A percentile compares a stretch with the other conserved stretches of the same genome.
Conservation (phyloP, 441 rosid genomes). For the Croton laevigatus region DNA sequence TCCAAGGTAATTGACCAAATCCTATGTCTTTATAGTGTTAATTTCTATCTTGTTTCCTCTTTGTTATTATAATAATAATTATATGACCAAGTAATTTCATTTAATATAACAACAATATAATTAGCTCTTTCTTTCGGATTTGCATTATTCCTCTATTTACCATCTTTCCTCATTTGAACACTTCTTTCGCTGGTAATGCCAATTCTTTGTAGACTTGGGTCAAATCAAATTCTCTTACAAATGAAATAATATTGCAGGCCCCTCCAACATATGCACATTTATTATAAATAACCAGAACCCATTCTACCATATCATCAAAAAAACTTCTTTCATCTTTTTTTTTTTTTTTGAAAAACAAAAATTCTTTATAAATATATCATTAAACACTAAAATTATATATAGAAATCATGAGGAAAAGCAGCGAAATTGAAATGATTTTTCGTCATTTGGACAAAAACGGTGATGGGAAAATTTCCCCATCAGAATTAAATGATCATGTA, state of each 20-base stretch:
- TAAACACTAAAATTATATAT: background rate
- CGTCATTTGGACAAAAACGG: constrained; percentile 43
- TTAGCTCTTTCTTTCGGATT: background rate
- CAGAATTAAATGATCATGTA: constrained; percentile 40
- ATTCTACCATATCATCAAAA: background rate
- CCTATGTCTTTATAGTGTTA: background rate
- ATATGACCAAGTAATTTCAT: no score
- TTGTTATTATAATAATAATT: background rate
- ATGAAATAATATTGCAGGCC: background rate
- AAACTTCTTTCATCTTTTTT: background rate
- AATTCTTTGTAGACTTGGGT: constrained; percentile 15
- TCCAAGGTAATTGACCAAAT: no score
- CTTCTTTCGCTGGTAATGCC: constrained; percentile 8
- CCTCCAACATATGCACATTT: no score
- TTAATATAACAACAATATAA: no score
- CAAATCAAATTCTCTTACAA: background rate
- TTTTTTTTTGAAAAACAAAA: no score
- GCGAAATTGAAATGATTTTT: constrained; percentile 32
- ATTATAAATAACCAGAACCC: no score
- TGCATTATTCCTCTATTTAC: background rate
- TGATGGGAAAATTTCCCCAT: constrained; percentile 58
- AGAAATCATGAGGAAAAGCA: constrained; percentile 9
- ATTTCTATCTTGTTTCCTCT: background rate
- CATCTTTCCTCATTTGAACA: constrained; percentile 9
- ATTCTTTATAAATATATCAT: background rate